Percentiles rank a stretch among this genome's conserved stretches.
These are phyloP conservation scores for Russula abietina DNA, from an alignment of 768 basidiomycete genomes.

Conservation along the genomic window DNA sequence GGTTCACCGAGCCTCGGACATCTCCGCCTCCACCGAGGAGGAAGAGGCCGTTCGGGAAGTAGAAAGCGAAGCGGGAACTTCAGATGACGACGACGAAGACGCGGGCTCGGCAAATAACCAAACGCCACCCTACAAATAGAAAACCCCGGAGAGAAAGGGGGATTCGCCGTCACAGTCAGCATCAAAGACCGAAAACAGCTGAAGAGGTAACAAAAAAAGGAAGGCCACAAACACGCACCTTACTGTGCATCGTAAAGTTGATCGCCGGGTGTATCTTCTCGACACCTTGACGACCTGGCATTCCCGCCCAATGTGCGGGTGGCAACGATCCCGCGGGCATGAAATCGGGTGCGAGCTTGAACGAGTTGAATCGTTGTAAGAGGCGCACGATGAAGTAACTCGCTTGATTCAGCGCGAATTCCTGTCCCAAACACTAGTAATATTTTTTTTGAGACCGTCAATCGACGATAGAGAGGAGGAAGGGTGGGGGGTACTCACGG, in stretches of 20 bases:
- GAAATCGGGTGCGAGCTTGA: conserved; percentile 26
- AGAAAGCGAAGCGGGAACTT: not conserved
- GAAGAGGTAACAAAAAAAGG: not conserved
- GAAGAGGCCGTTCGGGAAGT: not conserved
- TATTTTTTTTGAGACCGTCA: not conserved
- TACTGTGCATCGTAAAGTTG: conserved; percentile 23
- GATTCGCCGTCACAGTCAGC: not conserved
- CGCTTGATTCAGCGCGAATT: conserved; percentile 51
- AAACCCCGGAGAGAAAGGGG: not conserved
- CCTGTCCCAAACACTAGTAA: conserved; percentile 48
- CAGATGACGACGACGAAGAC: not conserved
- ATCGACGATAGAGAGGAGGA: not conserved
- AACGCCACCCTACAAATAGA: conserved; percentile 14
- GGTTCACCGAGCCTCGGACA: not conserved
- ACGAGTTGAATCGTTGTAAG: conserved; percentile 42
- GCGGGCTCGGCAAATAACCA: conserved; percentile 22
- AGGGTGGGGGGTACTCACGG: conserved; percentile 26
- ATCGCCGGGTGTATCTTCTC: conserved; percentile 24
- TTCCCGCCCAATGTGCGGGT: conserved; percentile 24
- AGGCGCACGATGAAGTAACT: conserved; percentile 52
- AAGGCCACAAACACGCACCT: conserved; percentile 7
- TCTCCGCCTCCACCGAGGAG: not conserved
- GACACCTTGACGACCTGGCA: conserved; percentile 23
- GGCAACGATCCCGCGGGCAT: conserved; percentile 25
- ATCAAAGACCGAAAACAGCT: not conserved